Base-by-base conservation (phyloP, 441 rosid species). In the Adansonia rubrostipa region DNA sequence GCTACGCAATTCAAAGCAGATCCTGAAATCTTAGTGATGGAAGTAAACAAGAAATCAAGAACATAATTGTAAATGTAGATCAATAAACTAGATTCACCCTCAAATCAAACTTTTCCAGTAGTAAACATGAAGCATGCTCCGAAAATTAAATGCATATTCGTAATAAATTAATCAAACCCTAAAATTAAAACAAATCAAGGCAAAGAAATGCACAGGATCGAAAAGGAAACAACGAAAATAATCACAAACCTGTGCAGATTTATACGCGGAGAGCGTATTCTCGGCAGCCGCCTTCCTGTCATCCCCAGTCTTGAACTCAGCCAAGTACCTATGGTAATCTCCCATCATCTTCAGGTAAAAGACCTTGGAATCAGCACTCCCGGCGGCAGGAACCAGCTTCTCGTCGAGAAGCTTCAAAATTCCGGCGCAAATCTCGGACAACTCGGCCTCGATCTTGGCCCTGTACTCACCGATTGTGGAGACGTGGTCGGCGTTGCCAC, bases 311-410 rank as follows among this genome's bases (percentile, higher is more conserved):
- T 91, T 92, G 82, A 92, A 91, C 79, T 92, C 97, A 1, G 97
- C 93, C 73, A 91, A 88, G 82, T 92, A 92, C 50, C 96, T 84
- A 77, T 90, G 89, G 80, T 92, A 92, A 61, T 92, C 92, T 58
- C 97, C 97, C 84, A 88, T 89, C 93, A 92, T 92, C 84, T 92
- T 92, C 79, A 88, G 82, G 82, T 89, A 92, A 84, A 92, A 92
- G 19, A 92, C 97, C 84, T 88, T 88, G 71, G 97, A 89, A 79
- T 92, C 95, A 4, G 90, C 90, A 11, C 78, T 66, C 0, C 86
- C 82, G 36, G 93, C 84, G 1, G 92, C 86, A 0, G 92, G 93
- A 13, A 92, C 80, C 17, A 92, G 89, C 78, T 87, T 88, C 69
- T 87, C 85, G 9, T 92, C 97, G 51, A 91, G 80, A 60, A 91